Evolutionary conservation across 768 basidiomycete genomes (phyloP), one percentile per base, ranked within the genome.

Genomic region (Mycena epipterygia): DNA sequence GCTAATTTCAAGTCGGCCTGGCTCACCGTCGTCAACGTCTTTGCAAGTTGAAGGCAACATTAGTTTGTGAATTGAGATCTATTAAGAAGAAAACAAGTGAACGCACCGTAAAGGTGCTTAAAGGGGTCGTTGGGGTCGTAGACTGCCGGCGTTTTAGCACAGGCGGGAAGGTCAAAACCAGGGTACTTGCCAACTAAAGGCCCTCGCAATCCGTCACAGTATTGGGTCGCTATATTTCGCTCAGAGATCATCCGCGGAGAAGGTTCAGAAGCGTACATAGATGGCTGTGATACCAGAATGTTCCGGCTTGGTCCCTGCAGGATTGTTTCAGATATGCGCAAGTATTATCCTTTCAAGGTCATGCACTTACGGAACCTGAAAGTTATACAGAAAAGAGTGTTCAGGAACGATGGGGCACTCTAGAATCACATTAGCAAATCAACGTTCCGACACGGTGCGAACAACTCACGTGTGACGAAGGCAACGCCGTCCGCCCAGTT

Each of bases 401-500:
- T 37, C 49, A 6, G 62, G 49, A 30, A 32, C 48, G 21, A 64
- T 64, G 17, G 62, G 62, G 49, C 62, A 64, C 21, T 64, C 46
- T 51, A 16, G 37, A n/a, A n/a, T n/a, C n/a, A n/a, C 37, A 27
- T 7, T 5, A 3, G 7, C 13, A 8, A 8, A 23, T 32, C 12
- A 27, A 5, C 25, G 12, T 21, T 23, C 19, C 5, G 19, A 7
- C 5, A 12, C 13, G 9, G 42, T 11, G 42, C 42, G 21, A 44
- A 44, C 8, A 27, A 27, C 46, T 14, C 8, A 35, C 52, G 30
- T 6, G 52, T 30, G n/a, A 55, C 78, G 23, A 75, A 78, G 3
- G 75, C 73, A 14, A 68, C 65, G 3, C 80, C 80, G 29, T 81
- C 80, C 14, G 61, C 76, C 39, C 66, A 73, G 25, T 72, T 76